Evolutionary conservation across 2,329 filamentous ascomycete genomes (phyloP), one percentile per base, ranked within the genome.

Genomic region (Gnomoniopsis sp.): DNA sequence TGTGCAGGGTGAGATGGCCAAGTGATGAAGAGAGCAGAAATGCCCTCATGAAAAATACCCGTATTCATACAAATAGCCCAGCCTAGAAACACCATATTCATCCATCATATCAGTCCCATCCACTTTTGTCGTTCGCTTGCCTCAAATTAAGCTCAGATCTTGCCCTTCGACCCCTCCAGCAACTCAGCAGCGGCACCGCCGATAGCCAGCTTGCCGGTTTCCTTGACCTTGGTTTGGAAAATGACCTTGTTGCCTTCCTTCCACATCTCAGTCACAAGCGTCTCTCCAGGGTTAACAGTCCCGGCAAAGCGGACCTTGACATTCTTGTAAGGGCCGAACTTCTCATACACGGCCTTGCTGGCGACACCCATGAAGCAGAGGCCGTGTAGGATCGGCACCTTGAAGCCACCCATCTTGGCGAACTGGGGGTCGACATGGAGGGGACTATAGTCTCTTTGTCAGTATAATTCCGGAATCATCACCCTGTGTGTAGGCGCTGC

Each of bases 401-500:
- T 89, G 86, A 99, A 99, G 60, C 95, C 95, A 60, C 93, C 95
- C 67, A 96, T 88, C 79, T 95, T 95, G 77, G 91, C 91, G 75
- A 99, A 98, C 52, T 86, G 84, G 1, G 95, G 95, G 74, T 99
- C 95, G 63, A 99, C 89, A 78, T 99, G 95, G 1, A 99, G 86
- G 15, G 95, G 95, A 80, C 79, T 82, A 47, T 22, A 12, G n/a
- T 12, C 14, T 41, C 38, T 8, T 21, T 23, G 44, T 58, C n/a
- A 49, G 22, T 44, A 34, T 7, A 15, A 3, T n/a, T 14, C 14
- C n/a, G 17, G 23, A 8, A 8, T n/a, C 2, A 49, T 15, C 6
- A 33, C 12, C 19, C 3, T 15, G 6, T 3, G 6, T 1, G 12
- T 8, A 19, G 43, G n/a, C n/a, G 17, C 15, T n/a, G 43, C 4